These are phyloP conservation scores for Polytrichum commune DNA, from an alignment of 225 moss, liverwort and hornwort genomes.

Conservation along the genomic window DNA sequence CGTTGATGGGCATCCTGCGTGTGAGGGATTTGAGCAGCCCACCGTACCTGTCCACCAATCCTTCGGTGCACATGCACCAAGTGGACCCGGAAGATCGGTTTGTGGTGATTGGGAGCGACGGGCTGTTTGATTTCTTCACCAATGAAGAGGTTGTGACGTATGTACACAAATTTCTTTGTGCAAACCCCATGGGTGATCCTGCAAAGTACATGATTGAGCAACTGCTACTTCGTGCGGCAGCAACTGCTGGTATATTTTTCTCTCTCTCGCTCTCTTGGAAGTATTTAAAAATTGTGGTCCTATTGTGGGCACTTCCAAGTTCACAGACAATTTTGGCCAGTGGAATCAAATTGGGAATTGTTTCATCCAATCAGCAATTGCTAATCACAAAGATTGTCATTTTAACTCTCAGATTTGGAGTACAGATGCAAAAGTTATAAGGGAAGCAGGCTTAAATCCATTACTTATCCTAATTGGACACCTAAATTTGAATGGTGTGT, in stretches of 20 bases:
- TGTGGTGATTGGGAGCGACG: conserved; percentile 81
- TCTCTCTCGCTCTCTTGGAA: neutral
- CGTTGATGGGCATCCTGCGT: conserved; percentile 82
- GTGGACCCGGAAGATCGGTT: conserved; percentile 66
- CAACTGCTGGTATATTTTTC: conserved; percentile 47
- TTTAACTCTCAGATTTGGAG: too few species aligned
- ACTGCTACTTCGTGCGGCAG: conserved; percentile 70
- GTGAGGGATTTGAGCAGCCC: conserved; percentile 74
- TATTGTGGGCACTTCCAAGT: too few species aligned
- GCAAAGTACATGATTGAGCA: conserved; percentile 89
- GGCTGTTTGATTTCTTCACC: conserved; percentile 83
- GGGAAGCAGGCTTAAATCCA: too few species aligned
- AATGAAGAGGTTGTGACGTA: conserved; percentile 74
- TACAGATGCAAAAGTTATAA: too few species aligned
- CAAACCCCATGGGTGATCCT: conserved; percentile 63
- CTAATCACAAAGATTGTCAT: too few species aligned
- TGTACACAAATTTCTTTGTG: conserved; percentile 41
- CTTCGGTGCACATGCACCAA: conserved; percentile 58
- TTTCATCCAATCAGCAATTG: too few species aligned
- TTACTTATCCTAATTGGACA: too few species aligned
- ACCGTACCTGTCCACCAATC: conserved; percentile 58
- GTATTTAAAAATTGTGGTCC: too few species aligned
- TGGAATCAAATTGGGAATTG: too few species aligned
- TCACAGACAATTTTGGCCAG: too few species aligned
- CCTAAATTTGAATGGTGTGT: too few species aligned